These are phyloP conservation scores for Suillus americanus DNA, from an alignment of 768 basidiomycete species.

Conservation along the genomic window DNA sequence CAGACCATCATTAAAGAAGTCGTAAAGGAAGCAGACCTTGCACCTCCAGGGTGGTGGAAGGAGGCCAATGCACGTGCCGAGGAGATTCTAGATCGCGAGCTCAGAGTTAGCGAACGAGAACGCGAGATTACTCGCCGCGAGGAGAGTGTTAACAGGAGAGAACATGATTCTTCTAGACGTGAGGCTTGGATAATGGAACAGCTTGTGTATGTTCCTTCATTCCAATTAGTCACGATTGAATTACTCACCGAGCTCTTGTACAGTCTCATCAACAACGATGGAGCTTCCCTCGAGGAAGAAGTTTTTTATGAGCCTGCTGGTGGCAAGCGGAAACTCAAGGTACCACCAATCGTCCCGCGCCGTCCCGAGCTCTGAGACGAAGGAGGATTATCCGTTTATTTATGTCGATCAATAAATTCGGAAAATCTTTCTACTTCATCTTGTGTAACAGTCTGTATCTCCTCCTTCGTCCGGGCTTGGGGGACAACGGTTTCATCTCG, in stretches of 20 bases:
- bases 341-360: constrained; percentile 82
- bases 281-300: constrained; percentile 73
- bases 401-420: constrained; percentile 28
- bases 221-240: background rate
- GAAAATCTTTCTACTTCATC: constrained; percentile 34
- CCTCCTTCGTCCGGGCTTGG: constrained; percentile 91
- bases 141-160: constrained; percentile 80
- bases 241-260: constrained; percentile 10
- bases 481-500: constrained; percentile 76
- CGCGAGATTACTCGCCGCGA: constrained; percentile 86
- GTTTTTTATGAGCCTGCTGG: constrained; percentile 71
- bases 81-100: constrained; percentile 81
- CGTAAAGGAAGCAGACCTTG: constrained; percentile 76
- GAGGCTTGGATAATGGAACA: constrained; percentile 94
- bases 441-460: constrained; percentile 73
- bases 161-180: constrained; percentile 84
- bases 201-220: constrained; percentile 60
- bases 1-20: constrained; percentile 89
- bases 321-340: constrained; percentile 82
- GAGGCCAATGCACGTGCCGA: constrained; percentile 71
- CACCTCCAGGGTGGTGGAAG: constrained; percentile 78
- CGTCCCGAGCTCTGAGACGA: constrained; percentile 95
- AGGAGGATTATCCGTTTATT: constrained; percentile 60
- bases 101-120: constrained; percentile 82
- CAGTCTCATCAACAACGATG: constrained; percentile 71